Evolutionary conservation across 1,284 basidiomycete genomes (phyloP), one percentile per base, ranked within the genome.

Genomic region (Paramarasmius palmivorus): DNA sequence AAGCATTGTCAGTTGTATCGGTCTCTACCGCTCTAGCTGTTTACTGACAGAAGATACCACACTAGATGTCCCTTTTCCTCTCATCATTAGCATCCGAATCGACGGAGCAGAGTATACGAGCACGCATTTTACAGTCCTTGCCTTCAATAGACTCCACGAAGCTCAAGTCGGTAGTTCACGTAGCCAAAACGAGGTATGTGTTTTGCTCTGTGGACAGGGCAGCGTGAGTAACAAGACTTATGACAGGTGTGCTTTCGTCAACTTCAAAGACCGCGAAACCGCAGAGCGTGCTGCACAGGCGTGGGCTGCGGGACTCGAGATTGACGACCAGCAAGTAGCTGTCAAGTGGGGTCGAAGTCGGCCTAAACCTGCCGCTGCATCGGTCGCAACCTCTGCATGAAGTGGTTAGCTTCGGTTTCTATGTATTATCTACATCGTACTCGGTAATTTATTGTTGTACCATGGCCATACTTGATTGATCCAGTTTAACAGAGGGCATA

Each of bases 221-320:
- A 9, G 17, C 32, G 42, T 46, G 23, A 23, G 47, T 29, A 38
- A 44, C 4, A 35, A 44, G 38, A 56, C 59, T 37, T 61, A 34
- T 44, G 22, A 34, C 44, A 92, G 93, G 71, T 98, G 94, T 71
- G 96, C 96, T 0, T 99, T 99, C 69, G 81, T 98, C 55, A 98
- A 98, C 69, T 99, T 99, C 73, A 85, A 79, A 56, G 84, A 90
- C 53, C 81, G 97, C 25, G 66, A 77, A 2, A 77, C 83, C 15
- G 95, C 97, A 12, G 97, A 99, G 69, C 72, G 76, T 7, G 94
- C 92, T 0, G 95, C 95, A 0, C 82, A 89, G 59, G 87, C 89
- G 8, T 92, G 95, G 82, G 83, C 92, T 14, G 84, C 88, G 57
- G 95, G 95, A 3, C 78, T 99, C 20, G 91, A 95, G 61, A 76